Base-by-base conservation (phyloP, 1,139 yeast species). In the Candida sanyaensis region DNA sequence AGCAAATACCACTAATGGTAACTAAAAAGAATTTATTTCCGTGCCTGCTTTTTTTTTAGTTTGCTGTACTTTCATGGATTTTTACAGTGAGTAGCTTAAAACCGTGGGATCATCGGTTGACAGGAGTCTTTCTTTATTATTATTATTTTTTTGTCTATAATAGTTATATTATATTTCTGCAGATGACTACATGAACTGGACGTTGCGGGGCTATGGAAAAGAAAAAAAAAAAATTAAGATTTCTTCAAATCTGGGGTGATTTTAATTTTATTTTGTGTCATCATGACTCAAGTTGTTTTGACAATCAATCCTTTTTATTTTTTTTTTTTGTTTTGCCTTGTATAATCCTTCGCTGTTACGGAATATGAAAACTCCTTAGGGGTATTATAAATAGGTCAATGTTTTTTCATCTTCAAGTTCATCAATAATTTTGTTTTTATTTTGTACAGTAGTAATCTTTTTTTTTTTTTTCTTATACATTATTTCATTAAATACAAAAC, bases 161-260 rank as follows among this genome's bases (percentile, higher is more conserved):
- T 10, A 2, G 4, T 9, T 9, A 21, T 10, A 6, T 34, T 8
- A 9, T 2, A 9, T 2, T 21, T 5, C 5, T 10, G 26, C 23
- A 9, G 12, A 34, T 34, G 38, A 34, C 38, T 34, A 34, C 21
- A 17, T 17, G 21, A 2, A 17, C 21, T 17, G 21, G 2, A 17
- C 38, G 17, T 11, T 23, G 12, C 39, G 39, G 39, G 21, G 24
- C 29, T 36, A 36, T 24, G 39, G 39, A 36, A 24, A 23, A 24
- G n/a, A 17, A 17, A 17, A 17, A 17, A 17, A 17, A 17, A 17
- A 17, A 17, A 3, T 17, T n/a, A n/a, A n/a, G n/a, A n/a, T 17
- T 17, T 17, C 26, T 7, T 24, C 17, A 36, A 36, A 36, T 36
- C 39, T 36, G 39, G 39, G 39, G 39, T 36, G 39, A 36, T 32